phyloP scores from a whole-genome alignment of 371 early-diverging fungal species.

The Rhizopus delemar region DNA sequence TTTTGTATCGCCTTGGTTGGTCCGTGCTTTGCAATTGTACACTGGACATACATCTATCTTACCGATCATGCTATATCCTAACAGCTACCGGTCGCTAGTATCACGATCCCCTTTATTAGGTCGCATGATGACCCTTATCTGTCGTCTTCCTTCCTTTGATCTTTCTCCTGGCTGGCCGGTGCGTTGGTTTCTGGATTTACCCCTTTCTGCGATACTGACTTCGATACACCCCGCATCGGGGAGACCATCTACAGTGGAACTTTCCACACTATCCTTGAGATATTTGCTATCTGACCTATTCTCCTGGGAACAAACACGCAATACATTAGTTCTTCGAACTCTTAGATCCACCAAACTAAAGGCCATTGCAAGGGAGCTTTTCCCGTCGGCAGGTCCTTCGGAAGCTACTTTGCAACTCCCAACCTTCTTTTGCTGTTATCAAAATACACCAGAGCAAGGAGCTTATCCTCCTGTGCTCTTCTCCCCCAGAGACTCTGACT shows the following conservation, averaged over 20 bases:
- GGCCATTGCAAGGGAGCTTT: too few species aligned
- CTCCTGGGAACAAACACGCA: neutral
- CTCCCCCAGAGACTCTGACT: too few species aligned
- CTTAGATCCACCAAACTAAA: neutral
- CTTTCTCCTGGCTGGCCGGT: neutral
- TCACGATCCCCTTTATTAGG: too few species aligned
- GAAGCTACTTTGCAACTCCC: too few species aligned
- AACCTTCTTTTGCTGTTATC: too few species aligned
- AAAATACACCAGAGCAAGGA: too few species aligned
- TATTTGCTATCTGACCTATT: constrained; percentile 6
- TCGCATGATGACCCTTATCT: neutral
- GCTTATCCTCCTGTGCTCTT: too few species aligned
- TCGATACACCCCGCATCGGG: too few species aligned
- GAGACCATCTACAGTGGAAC: neutral
- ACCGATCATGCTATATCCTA: neutral
- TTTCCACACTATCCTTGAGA: neutral
- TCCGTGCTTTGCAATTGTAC: neutral
- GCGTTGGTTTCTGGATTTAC: constrained; percentile 1
- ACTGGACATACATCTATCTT: constrained; percentile 2
- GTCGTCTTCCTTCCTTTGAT: neutral
- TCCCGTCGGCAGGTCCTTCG: too few species aligned
- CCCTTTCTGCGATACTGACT: neutral
- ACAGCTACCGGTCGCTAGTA: too few species aligned
- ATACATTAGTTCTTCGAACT: constrained; percentile 15
- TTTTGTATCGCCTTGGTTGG: constrained; percentile 12